phyloP scores from a whole-genome alignment of 164 flowering plant species.

The Santalum album region DNA sequence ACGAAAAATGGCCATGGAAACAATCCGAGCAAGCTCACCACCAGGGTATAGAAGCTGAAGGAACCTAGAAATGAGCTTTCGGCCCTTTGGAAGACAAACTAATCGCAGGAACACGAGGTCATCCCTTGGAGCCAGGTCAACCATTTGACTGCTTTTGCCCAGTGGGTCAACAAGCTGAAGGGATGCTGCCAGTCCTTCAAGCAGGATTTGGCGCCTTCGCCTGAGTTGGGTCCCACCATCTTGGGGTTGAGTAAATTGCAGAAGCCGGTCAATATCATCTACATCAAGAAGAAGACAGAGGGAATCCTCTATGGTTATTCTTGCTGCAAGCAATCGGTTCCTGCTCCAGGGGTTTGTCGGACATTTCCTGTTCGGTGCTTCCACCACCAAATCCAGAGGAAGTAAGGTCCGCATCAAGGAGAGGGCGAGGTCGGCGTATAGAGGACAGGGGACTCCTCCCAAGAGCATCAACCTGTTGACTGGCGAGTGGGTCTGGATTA shows the following conservation, averaged over 20 bases:
- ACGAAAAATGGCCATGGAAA: conserved; percentile 91
- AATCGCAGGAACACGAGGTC: conserved; percentile 79
- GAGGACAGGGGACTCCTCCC: conserved; percentile 71
- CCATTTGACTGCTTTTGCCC: conserved; percentile 45
- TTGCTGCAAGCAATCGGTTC: conserved; percentile 97
- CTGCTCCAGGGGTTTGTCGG: conserved; percentile 81
- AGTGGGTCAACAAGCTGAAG: conserved; percentile 89
- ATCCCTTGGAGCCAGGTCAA: conserved; percentile 46
- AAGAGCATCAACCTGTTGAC: conserved; percentile 60
- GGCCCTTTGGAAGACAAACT: conserved; percentile 83
- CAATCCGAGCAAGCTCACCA: conserved; percentile 64
- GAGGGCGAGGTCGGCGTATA: conserved; percentile 80
- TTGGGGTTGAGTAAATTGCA: conserved; percentile 66
- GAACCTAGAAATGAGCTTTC: conserved; percentile 62
- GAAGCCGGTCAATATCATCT: conserved; percentile 83
- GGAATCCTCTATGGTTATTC: conserved; percentile 81
- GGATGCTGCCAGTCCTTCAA: conserved; percentile 84
- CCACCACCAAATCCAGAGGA: conserved; percentile 29
- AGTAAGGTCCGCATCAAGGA: conserved; percentile 75
- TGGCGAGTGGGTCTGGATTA: conserved; percentile 53
- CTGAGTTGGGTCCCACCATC: conserved; percentile 74
- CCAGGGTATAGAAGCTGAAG: conserved; percentile 72
- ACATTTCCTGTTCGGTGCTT: conserved; percentile 34
- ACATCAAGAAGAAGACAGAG: conserved; percentile 78
- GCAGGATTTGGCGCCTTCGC: conserved; percentile 55